These are phyloP conservation scores for Microdochium nivale DNA, from an alignment of 2,329 filamentous ascomycete genomes.

Conservation along the genomic window DNA sequence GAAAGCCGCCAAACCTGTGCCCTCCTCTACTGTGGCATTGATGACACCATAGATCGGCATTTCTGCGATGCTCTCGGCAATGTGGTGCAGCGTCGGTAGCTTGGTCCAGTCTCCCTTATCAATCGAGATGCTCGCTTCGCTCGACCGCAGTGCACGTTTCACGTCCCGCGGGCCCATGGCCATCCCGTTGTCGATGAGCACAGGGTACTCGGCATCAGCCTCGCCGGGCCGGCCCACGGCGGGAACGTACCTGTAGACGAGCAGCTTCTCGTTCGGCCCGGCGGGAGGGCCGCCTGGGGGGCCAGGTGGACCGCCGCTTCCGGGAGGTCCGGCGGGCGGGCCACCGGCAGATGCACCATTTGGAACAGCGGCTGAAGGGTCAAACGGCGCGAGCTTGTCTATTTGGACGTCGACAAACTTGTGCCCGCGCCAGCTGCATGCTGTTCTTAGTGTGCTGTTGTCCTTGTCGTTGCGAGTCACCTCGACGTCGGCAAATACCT, in stretches of 20 bases:
- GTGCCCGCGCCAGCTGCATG: conserved; percentile 32
- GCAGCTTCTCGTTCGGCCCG: conserved; percentile 33
- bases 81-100: conserved; percentile 52
- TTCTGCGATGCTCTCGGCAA: conserved; percentile 41
- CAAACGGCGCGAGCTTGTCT: conserved; percentile 21
- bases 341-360: neutral
- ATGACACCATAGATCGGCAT: conserved; percentile 49
- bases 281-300: conserved; percentile 5
- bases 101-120: conserved; percentile 40
- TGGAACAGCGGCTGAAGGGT: conserved; percentile 8
- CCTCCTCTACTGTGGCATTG: conserved; percentile 45
- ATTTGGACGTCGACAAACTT: conserved; percentile 27
- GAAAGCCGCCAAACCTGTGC: conserved; percentile 30
- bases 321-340: conserved; percentile 10
- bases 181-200: conserved; percentile 25
- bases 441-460: conserved; percentile 24
- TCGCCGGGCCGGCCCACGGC: conserved; percentile 39
- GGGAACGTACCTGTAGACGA: conserved; percentile 51
- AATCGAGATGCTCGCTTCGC: conserved; percentile 35
- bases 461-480: conserved; percentile 13
- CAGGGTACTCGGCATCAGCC: conserved; percentile 45
- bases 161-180: conserved; percentile 15
- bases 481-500: conserved; percentile 41
- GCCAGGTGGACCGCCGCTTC: neutral
- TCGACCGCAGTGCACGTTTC: conserved; percentile 24